These are phyloP conservation scores for Globisporangium megalacanthum DNA, from an alignment of 352 stramenopile genomes.

Conservation along the genomic window DNA sequence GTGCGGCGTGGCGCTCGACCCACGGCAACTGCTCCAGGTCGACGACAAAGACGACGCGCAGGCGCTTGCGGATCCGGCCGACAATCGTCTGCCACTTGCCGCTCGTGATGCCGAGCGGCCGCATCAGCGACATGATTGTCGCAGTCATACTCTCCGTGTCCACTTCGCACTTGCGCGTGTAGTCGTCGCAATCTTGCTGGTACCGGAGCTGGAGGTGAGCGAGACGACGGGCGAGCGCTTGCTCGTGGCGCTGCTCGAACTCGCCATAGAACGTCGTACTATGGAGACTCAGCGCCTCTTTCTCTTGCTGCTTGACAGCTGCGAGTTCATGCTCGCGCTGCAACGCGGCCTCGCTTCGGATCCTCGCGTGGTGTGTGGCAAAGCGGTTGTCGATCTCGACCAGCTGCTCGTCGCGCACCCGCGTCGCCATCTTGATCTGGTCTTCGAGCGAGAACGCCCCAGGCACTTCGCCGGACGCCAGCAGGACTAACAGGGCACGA, in stretches of 20 bases:
- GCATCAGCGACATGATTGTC: constrained; percentile 73
- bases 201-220: constrained; percentile 39
- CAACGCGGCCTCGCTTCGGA: constrained; percentile 25
- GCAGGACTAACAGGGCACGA: constrained; percentile 41
- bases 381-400: constrained; percentile 44
- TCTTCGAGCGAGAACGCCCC: constrained; percentile 54
- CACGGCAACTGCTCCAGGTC: constrained; percentile 17
- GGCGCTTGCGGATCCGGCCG: constrained; percentile 38
- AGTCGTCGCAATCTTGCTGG: constrained; percentile 62
- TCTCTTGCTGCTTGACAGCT: constrained; percentile 24
- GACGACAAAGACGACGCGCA: constrained; percentile 43
- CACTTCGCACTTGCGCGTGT: constrained; percentile 47
- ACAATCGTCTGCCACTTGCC: constrained; percentile 67
- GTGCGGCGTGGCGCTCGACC: constrained; percentile 13
- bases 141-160: constrained; percentile 66
- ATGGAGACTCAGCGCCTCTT: constrained; percentile 19
- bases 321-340: constrained; percentile 23
- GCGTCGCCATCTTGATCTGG: constrained; percentile 52
- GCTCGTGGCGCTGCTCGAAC: constrained; percentile 28
- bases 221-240: constrained; percentile 19
- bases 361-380: constrained; percentile 18
- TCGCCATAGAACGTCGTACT: constrained; percentile 25
- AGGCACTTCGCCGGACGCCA: constrained; percentile 55
- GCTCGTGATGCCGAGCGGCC: constrained; percentile 59
- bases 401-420: constrained; percentile 58